A percentile compares a stretch with the other conserved stretches of the same genome.
Conservation (phyloP, 208 protist species). For the Crithidia mellificae region DNA sequence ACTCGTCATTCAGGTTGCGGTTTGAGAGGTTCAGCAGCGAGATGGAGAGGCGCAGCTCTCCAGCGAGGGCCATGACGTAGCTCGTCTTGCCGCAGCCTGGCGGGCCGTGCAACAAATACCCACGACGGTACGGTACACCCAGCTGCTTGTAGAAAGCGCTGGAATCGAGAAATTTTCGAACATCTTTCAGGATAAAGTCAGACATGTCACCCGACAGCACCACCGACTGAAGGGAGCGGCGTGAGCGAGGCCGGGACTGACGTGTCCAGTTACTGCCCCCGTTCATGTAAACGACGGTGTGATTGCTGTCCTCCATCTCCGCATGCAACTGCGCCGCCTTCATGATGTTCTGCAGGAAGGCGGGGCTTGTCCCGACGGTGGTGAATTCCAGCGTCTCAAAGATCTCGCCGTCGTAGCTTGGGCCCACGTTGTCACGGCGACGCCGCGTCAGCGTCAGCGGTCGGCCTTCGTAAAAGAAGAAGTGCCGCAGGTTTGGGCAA, state of each 20-base stretch:
- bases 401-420: constrained; percentile 71
- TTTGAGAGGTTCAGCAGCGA: constrained; percentile 93
- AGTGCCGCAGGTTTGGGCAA: constrained; percentile 79
- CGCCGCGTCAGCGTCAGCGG: constrained; percentile 74
- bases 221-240: constrained; percentile 89
- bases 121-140: constrained; percentile 95
- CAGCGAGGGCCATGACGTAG: constrained; percentile 93
- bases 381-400: constrained; percentile 82
- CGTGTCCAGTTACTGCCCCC: constrained; percentile 73
- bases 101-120: constrained; percentile 95
- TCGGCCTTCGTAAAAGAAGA: constrained; percentile 77
- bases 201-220: constrained; percentile 75
- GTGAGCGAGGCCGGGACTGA: constrained; percentile 62
- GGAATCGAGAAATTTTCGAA: constrained; percentile 80
- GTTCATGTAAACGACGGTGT: constrained; percentile 87
- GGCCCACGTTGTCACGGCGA: constrained; percentile 56
- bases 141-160: constrained; percentile 89
- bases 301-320: constrained; percentile 65
- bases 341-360: constrained; percentile 70
- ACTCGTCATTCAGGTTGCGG: constrained; percentile 85
- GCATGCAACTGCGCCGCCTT: constrained; percentile 67
- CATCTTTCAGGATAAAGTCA: constrained; percentile 73
- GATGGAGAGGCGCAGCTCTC: constrained; percentile 90
- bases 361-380: constrained; percentile 59
- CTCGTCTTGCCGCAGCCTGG: constrained; percentile 95